Evolutionary conservation across 768 basidiomycete species (phyloP), one percentile per base, ranked within the genome.

Genomic region (Lyophyllum decastes): DNA sequence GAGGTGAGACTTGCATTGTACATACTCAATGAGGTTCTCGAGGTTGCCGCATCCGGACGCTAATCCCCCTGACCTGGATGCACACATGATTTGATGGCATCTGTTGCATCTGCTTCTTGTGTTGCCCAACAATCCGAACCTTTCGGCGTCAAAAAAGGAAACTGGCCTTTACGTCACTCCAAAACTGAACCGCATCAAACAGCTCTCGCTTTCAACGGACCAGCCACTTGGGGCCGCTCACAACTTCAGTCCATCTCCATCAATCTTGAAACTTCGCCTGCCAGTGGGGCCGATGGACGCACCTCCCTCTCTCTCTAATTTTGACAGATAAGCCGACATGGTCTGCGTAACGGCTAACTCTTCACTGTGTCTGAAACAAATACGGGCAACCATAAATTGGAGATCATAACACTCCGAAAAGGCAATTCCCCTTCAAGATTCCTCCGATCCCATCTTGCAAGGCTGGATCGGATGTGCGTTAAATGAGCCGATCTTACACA

Each of bases 371-470:
- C 54, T 49, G 30, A 59, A 54, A 59, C 60, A 51, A 55, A 27
- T 16, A 25, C 27, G 50, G 50, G 30, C 47, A 27, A 50, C 35
- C 51, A 30, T 30, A 49, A 43, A 14, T 54, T 57, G 40, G 40
- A 44, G 50, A 53, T 55, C 46, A 43, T 24, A 30, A 53, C 41
- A 35, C 25, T 49, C 55, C 21, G 45, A 52, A 62, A 58, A 62
- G 49, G 61, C 24, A 26, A 27, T 54, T 55, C 61, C 58, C 66
- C 61, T 61, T 66, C 25, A 14, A 60, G 61, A 22, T 51, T n/a
- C 7, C 34, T 63, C 63, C 66, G 63, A 63, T 64, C 60, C 22
- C 55, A 63, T 63, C 56, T 63, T 25, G 40, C 22, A 16, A 38
- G 35, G 8, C 14, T 38, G 56, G 49, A 52, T 55, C 55, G 53